Conservation (phyloP, 176 grass and related monocot genomes). For the Eleusine coracana region DNA sequence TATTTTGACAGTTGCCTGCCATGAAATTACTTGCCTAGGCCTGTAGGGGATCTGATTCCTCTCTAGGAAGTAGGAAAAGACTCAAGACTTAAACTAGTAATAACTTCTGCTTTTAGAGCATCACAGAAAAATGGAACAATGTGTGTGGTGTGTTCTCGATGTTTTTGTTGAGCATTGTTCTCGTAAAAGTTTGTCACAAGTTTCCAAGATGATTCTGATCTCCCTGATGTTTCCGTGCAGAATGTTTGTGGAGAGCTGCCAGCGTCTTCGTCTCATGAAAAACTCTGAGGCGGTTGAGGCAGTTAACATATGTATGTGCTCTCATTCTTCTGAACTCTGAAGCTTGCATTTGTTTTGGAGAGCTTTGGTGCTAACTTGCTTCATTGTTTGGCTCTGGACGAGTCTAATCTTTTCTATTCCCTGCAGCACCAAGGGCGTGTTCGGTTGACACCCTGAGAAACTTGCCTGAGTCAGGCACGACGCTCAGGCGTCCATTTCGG, state of each 20-base stretch:
- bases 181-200: not conserved
- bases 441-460: too few species aligned
- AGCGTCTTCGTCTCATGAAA: constrained; percentile 84
- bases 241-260: constrained; percentile 82
- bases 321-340: constrained; percentile 4
- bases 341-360: not conserved
- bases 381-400: not conserved
- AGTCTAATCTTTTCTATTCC: constrained; percentile 11
- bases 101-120: not conserved
- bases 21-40: constrained; percentile 1
- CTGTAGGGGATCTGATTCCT: constrained; percentile 37
- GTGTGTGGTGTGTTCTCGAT: not conserved
- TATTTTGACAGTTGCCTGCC: constrained; percentile 19
- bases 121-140: not conserved
- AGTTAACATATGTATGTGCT: constrained; percentile 58
- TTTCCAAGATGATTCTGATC: constrained; percentile 14
- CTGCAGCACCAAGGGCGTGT: constrained; percentile 64
- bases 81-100: not conserved
- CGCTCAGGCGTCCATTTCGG: too few species aligned
- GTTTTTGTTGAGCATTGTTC: not conserved
- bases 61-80: not conserved
- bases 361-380: not conserved
- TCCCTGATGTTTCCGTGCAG: constrained; percentile 39
- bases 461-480: too few species aligned
- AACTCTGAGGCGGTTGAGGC: constrained; percentile 70